Base-by-base conservation (phyloP, 345 rosid genomes). In the Dipteronia sinensis region DNA sequence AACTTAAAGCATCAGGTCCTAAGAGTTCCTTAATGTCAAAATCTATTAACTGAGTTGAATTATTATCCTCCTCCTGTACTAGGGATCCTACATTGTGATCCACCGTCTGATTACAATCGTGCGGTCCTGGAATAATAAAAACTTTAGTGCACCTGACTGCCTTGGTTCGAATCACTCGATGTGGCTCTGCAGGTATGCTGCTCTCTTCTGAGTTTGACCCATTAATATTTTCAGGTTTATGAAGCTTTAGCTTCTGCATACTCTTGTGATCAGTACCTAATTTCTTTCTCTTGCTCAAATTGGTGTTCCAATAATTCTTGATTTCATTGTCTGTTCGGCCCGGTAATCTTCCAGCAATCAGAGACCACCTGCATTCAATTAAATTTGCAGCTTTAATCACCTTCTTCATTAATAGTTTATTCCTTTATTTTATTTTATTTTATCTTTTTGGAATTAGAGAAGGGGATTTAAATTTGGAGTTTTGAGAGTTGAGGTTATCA, bases 311-410 rank as follows among this genome's bases (percentile, higher is more conserved):
- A 22, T 79, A 81, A 49, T 86, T 86, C 82, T 83, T 86, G 20
- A 86, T 86, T 75, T 83, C 88, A 55, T 86, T 86, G 44, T 86
- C 88, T 3, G 88, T 86, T 59, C 86, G 78, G 8, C 88, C 85
- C 0, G 86, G 88, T 23, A 85, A 71, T 58, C 76, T 49, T 16
- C 83, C 84, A 3, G 88, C 88, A 34, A 85, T 85, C 47, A 85
- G 74, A 13, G 88, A 80, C 88, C 88, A 85, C 78, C 88, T 85
- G 62, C 69, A 65, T n/a, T 10, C 6, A 5, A 13, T 20, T 56
- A 23, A 49, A 29, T 23, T 11, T 34, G 6, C 38, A 4, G 38
- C 38, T 34, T 34, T 34, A 34, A 31, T 31, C 38, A 31, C 38
- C 38, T 31, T 31, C 38, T 31, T 31, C 38, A 31, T 31, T 31